Base-by-base conservation (phyloP, 2,329 filamentous ascomycete genomes). In the Diaporthe nobilis region DNA sequence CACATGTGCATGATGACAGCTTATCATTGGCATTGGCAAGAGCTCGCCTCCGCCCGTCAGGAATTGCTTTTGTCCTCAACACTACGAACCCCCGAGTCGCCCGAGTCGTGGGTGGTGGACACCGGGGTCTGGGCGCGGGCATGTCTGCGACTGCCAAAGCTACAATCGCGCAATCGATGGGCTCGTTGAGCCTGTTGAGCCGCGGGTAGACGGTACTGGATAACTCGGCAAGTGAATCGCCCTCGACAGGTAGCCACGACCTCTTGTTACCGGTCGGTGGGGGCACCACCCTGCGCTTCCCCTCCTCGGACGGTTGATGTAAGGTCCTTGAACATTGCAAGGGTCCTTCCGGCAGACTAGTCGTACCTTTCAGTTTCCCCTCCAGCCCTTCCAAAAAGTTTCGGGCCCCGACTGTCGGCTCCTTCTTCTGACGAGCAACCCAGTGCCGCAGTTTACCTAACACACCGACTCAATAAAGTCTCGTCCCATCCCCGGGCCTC, bases 341-440 rank as follows among this genome's bases (percentile, higher is more conserved):
- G 61, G 61, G 61, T 65, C 22, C 37, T 9, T 44, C 53, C 31
- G 22, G 51, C 22, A 5, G 15, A 61, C 34, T 42, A 20, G 17
- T 37, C 42, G 44, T 51, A 10, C 44, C 44, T 28, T 10, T 20
- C 58, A 63, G 58, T 25, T 47, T 47, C 44, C 63, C 63, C 44
- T 53, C 65, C 65, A 12, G 47, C 65, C 31, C 34, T 53, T 31
- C 47, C 22, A 39, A 68, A 68, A 68, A 68, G 65, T 68, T 68
- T 68, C 65, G 65, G 65, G 65, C 65, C 65, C 65, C 65, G 65
- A 68, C 65, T 68, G 65, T 68, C 65, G 65, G 65, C 65, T 53
- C 65, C 47, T 68, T 68, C 65, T 68, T 68, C 47, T 68, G 65
- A 68, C 47, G 22, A 39, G 65, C 65, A 53, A 53, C 7, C 63